phyloP scores from a whole-genome alignment of 495 filamentous ascomycete genomes.

The Amniculicola lignicola region DNA sequence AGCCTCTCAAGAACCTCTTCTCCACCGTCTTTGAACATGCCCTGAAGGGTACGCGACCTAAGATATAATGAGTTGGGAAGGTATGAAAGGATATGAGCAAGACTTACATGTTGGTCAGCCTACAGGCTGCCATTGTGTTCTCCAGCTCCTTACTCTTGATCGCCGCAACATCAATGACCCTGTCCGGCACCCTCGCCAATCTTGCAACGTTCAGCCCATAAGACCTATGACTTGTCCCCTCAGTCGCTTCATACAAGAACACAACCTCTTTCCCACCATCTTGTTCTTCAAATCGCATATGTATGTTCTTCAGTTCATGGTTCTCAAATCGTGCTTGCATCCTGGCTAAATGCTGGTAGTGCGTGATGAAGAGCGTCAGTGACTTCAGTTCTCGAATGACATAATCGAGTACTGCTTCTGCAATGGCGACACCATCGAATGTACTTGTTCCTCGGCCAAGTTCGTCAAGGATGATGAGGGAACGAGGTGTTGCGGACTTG shows the following conservation, averaged over 20 bases:
- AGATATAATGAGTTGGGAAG: constrained; percentile 6
- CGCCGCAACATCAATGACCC: constrained; percentile 72
- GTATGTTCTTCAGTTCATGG: constrained; percentile 65
- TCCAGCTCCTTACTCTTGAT: constrained; percentile 80
- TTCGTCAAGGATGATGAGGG: constrained; percentile 91
- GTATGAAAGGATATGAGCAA: not conserved
- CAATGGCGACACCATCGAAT: constrained; percentile 94
- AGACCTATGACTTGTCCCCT: constrained; percentile 86
- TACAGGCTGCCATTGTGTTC: constrained; percentile 61
- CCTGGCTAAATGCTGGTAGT: constrained; percentile 81
- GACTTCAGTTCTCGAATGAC: constrained; percentile 71
- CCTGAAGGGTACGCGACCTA: constrained; percentile 28
- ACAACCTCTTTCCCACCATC: constrained; percentile 46
- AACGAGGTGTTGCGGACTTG: constrained; percentile 75
- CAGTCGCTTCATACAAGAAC: constrained; percentile 60
- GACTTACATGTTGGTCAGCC: constrained; percentile 45
- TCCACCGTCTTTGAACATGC: constrained; percentile 20
- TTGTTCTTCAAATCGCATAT: constrained; percentile 66
- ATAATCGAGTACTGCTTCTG: constrained; percentile 82
- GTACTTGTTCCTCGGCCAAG: constrained; percentile 89
- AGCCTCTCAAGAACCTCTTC: constrained; percentile 34
- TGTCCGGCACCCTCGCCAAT: constrained; percentile 73
- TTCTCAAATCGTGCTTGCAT: constrained; percentile 64
- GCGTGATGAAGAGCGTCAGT: constrained; percentile 90
- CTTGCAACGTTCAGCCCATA: constrained; percentile 94